Base-by-base conservation (phyloP, 2,329 filamentous ascomycete genomes). In the Botryotinia narcissicola region DNA sequence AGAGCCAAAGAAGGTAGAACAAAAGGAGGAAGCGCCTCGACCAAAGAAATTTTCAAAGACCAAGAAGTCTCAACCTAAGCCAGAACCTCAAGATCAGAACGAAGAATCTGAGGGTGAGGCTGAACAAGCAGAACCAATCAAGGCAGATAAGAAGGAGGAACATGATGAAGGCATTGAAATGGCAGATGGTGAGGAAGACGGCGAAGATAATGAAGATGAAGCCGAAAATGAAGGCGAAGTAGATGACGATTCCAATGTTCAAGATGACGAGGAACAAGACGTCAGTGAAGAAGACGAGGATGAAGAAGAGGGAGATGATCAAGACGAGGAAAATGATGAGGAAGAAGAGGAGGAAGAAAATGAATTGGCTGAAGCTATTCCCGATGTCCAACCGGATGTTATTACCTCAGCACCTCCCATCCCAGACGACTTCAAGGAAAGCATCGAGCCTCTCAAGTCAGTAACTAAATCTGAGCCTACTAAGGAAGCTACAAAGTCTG, bases 1-100 rank as follows among this genome's bases (percentile, higher is more conserved):
- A 48, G 79, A 88, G 8, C 78, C 82, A 81, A 79, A 78, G 42
- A 78, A 88, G 8, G 86, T 88, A 79, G 86, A 88, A 68, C 71
- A 54, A 18, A 32, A 57, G 37, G 54, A 68, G n/a, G 48, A 68
- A 57, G 37, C 37, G 22, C 66, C 66, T 25, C 35, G 48, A 42
- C 35, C 35, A 25, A 68, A 68, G 35, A 68, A 68, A 14, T 68
- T 68, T 25, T 42, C 66, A 1, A 68, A 68, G 35, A 10, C 18
- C n/a, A 68, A 57, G 6, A 68, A 68, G 29, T 16, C 66, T 14
- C 25, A 57, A n/a, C 48, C 66, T 4, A 68, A 57, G 10, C 48
- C 35, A 32, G 63, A 61, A 20, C 32, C 54, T 7, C 25, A 73
- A 42, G 51, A 42, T 20, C 40, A 67, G 20, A 48, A 46, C 3